Evolutionary conservation across 2,329 filamentous ascomycete species (phyloP).

Genomic region (Pyrenochaeta sp.): DNA sequence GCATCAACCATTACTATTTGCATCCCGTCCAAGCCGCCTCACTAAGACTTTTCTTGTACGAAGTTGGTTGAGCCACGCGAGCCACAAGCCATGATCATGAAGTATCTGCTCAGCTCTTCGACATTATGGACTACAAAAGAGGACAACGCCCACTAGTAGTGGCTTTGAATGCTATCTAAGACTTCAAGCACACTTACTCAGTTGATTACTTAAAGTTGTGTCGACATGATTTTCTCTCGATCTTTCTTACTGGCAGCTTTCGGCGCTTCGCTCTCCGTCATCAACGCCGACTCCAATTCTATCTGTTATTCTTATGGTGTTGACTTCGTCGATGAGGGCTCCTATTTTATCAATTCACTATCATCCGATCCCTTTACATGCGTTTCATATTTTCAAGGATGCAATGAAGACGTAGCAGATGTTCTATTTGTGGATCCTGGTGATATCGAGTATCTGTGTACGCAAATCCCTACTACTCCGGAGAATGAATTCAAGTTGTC

Average conservation of each 20-base stretch:
- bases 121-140: constrained; percentile 32
- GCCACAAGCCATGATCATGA: constrained; percentile 17
- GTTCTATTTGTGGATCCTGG: constrained; percentile 55
- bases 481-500: constrained; percentile 51
- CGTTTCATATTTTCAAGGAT: constrained; percentile 56
- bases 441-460: constrained; percentile 53
- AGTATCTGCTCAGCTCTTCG: constrained; percentile 13
- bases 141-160: constrained; percentile 14
- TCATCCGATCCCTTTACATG: constrained; percentile 54
- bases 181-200: constrained; percentile 1
- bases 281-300: constrained; percentile 30
- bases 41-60: constrained; percentile 18
- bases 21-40: constrained; percentile 26
- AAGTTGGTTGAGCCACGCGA: constrained; percentile 14
- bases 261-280: constrained; percentile 36
- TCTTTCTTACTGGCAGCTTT: constrained; percentile 31
- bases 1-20: constrained; percentile 27
- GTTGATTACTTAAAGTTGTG: constrained; percentile 4
- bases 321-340: constrained; percentile 54
- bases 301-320: constrained; percentile 50
- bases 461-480: constrained; percentile 51
- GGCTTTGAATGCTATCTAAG: background rate
- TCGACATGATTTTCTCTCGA: constrained; percentile 38
- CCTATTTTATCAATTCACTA: constrained; percentile 57
- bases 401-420: constrained; percentile 51